Percentiles rank a stretch among this genome's conserved stretches.
phyloP scores from a whole-genome alignment of 192 early-diverging fungal genomes.

The Mortierella alpina region DNA sequence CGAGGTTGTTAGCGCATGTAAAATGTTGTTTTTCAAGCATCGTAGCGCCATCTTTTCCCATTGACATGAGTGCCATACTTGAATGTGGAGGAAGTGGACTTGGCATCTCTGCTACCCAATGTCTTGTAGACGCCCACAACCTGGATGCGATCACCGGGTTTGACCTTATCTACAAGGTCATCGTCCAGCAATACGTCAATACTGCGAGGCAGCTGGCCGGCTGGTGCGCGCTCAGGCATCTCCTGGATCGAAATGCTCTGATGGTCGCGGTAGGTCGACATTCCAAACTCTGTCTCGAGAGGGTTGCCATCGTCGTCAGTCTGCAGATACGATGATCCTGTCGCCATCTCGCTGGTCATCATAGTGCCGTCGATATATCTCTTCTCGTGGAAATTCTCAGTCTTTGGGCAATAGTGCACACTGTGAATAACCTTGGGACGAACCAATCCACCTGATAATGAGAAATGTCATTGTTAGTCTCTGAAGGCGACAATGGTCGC shows the following conservation, averaged over 20 bases:
- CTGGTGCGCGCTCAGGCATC: constrained; percentile 98
- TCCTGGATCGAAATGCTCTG: constrained; percentile 96
- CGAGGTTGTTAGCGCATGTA: not conserved
- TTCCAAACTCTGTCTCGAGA: constrained; percentile 93
- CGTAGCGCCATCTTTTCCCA: not conserved
- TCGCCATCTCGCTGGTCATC: constrained; percentile 73
- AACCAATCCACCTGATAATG: constrained; percentile 84
- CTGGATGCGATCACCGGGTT: constrained; percentile 96
- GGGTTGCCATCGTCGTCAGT: constrained; percentile 93
- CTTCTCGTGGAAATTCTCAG: constrained; percentile 81
- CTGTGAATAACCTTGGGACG: constrained; percentile 92
- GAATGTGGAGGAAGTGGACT: constrained; percentile 84
- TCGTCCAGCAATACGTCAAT: constrained; percentile 96
- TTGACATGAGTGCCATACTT: constrained; percentile 56
- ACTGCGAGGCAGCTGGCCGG: constrained; percentile 92
- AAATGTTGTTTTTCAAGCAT: not conserved
- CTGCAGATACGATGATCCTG: constrained; percentile 91
- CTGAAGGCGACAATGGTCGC: not conserved
- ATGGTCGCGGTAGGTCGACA: constrained; percentile 89
- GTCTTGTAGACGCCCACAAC: constrained; percentile 94
- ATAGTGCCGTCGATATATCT: constrained; percentile 91
- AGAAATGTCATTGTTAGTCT: not conserved
- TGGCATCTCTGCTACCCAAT: constrained; percentile 82
- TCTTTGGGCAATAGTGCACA: constrained; percentile 93
- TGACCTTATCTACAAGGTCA: constrained; percentile 94